Evolutionary conservation across 2,329 filamentous ascomycete genomes (phyloP), one percentile per base, ranked within the genome.

Genomic region (Clonostachys rhizophaga): DNA sequence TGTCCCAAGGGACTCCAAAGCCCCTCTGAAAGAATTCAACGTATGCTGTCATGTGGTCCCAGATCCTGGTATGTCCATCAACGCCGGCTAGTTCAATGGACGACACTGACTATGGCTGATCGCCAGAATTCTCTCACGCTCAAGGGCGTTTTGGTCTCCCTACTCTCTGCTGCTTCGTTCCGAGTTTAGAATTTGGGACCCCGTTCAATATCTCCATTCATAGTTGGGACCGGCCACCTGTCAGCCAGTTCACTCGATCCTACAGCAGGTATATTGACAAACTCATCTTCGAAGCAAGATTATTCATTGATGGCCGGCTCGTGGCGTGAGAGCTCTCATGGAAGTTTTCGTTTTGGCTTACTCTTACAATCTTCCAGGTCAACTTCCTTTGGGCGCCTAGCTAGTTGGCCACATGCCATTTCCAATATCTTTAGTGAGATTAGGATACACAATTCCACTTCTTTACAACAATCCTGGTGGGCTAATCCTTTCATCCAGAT

Each of bases 11-110:
- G 76, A 78, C 50, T 83, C 76, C 55, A 84, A 82, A 56, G 62
- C 86, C 12, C 90, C 90, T 1, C 66, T 91, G 47, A 87, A 89
- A 64, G 90, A 95, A 66, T 95, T 94, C 74, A 85, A 83, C 59
- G 89, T 88, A 8, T 76, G 81, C 50, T 95, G 88, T 62, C 86
- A 87, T 61, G 81, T 86, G 34, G 77, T 84, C n/a, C 69, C 73
- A 6, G 75, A 80, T 57, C 48, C 61, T 43, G 72, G 73, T 73
- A 54, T 51, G 65, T 51, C 1, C 24, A 30, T 30, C 14, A 12
- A 40, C 18, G 16, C 35, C 40, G 6, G 11, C n/a, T 5, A 24
- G 5, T n/a, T 40, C 12, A 33, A 34, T 20, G 12, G 6, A 13
- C 5, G 13, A n/a, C 14, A n/a, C 47, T 54, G 41, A 9, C 12